Conservation (phyloP, 495 filamentous ascomycete species). For the Neurospora sp. region DNA sequence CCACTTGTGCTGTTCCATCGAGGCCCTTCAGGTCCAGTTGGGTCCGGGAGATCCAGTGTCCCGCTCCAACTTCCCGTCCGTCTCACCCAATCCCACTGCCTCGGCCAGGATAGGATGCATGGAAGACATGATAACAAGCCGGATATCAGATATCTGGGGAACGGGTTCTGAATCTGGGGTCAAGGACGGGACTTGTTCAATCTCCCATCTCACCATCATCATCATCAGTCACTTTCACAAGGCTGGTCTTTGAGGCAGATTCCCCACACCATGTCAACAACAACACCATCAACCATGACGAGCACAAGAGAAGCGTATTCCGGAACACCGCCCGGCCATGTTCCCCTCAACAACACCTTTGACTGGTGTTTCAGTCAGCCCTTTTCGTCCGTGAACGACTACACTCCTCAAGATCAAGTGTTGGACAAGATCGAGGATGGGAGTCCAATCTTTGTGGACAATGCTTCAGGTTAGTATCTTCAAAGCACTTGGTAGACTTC, state of each 20-base stretch:
- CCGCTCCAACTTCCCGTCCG: background rate
- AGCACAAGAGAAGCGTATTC: slow-evolving; percentile 7
- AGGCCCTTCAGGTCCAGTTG: background rate
- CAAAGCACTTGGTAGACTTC: background rate
- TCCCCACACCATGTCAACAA: background rate
- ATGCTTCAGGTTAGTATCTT: slow-evolving; percentile 13
- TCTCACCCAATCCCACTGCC: background rate
- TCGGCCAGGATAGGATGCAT: background rate
- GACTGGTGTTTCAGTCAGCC: slow-evolving; percentile 21
- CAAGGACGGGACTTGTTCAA: background rate
- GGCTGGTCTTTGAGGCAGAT: background rate
- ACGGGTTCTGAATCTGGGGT: background rate
- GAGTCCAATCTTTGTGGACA: slow-evolving; percentile 22
- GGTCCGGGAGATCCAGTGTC: background rate
- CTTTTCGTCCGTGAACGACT: slow-evolving; percentile 12
- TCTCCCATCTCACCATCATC: background rate
- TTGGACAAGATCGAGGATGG: slow-evolving; percentile 13
- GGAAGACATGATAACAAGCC: background rate
- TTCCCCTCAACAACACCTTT: slow-evolving; percentile 16
- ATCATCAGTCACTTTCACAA: background rate
- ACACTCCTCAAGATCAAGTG: slow-evolving; percentile 10
- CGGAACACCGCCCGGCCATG: slow-evolving; percentile 10
- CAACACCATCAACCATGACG: background rate
- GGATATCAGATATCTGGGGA: background rate
- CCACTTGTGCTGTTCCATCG: background rate